Conservation (phyloP, 441 rosid genomes). For the Pelargonium citronellum region DNA sequence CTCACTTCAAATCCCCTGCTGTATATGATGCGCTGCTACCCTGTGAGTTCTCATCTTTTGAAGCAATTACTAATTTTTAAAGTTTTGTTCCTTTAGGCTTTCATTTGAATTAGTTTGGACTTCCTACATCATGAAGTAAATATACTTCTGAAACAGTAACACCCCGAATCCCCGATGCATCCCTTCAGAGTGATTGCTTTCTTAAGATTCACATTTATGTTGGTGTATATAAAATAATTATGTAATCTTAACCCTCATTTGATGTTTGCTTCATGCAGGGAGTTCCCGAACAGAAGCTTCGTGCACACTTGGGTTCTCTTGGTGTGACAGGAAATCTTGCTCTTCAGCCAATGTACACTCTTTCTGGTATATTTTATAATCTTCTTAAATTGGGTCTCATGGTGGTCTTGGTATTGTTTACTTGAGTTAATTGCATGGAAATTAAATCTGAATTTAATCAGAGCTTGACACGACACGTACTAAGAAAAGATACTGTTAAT, state of each 20-base stretch:
- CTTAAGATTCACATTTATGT: neutral
- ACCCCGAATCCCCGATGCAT: neutral
- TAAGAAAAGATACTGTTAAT: neutral
- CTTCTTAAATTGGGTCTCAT: neutral
- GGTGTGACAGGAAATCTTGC: constrained; percentile 98
- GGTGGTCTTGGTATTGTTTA: neutral
- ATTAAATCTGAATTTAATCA: constrained; percentile 1
- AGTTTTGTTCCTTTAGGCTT: neutral
- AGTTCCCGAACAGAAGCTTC: constrained; percentile 91
- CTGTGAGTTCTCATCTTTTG: constrained; percentile 47
- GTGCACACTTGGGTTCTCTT: constrained; percentile 87
- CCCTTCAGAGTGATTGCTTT: neutral
- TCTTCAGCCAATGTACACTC: constrained; percentile 95
- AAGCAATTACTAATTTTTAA: neutral
- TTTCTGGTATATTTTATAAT: constrained; percentile 55
- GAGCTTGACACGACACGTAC: neutral
- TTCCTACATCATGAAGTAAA: neutral
- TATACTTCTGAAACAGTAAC: neutral
- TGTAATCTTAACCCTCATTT: constrained; percentile 19
- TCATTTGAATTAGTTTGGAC: neutral
- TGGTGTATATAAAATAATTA: constrained; percentile 1
- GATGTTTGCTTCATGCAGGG: constrained; percentile 49
- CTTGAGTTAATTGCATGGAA: neutral
- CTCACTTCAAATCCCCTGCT: constrained; percentile 88
- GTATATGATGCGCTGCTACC: constrained; percentile 97